A percentile compares a stretch with the other conserved stretches of the same genome.
Evolutionary conservation across 2,329 filamentous ascomycete species (phyloP).

Genomic region (Gnomoniopsis smithogilvyi): DNA sequence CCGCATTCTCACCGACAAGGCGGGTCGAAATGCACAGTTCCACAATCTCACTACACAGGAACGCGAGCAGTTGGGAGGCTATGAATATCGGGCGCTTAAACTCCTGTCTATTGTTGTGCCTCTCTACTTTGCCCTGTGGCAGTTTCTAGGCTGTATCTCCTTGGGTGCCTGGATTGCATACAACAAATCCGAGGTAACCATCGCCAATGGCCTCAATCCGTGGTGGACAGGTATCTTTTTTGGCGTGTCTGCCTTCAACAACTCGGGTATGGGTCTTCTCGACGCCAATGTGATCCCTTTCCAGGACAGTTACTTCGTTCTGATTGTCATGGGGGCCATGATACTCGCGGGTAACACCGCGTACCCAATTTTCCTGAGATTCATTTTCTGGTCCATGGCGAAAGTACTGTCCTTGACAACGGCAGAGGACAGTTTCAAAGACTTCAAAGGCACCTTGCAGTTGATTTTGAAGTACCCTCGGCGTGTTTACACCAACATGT

Average conservation of each 20-base stretch:
- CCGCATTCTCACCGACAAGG: constrained; percentile 26
- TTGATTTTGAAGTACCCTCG: constrained; percentile 56
- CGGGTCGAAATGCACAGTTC: constrained; percentile 45
- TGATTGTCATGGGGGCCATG: constrained; percentile 52
- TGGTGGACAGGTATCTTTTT: constrained; percentile 68
- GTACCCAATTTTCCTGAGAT: constrained; percentile 60
- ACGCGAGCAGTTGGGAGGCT: constrained; percentile 47
- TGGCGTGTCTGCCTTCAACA: constrained; percentile 66
- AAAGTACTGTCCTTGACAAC: constrained; percentile 38
- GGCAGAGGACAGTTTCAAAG: constrained; percentile 30
- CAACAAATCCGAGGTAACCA: constrained; percentile 45
- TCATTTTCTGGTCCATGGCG: constrained; percentile 53
- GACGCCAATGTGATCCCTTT: constrained; percentile 65
- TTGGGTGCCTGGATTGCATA: constrained; percentile 52
- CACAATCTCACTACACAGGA: constrained; percentile 44
- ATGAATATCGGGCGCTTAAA: constrained; percentile 49
- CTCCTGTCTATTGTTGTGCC: constrained; percentile 48
- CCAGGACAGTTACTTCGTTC: constrained; percentile 47
- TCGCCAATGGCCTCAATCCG: constrained; percentile 56
- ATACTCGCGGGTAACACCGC: constrained; percentile 65
- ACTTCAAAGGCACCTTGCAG: constrained; percentile 46
- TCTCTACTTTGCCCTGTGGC: constrained; percentile 43
- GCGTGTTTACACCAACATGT: constrained; percentile 61
- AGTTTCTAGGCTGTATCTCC: constrained; percentile 36
- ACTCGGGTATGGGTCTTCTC: constrained; percentile 66